A percentile compares a stretch with the other conserved stretches of the same genome.
These are phyloP conservation scores for Annona squamosa DNA, from an alignment of 164 flowering plant genomes.

Conservation along the genomic window DNA sequence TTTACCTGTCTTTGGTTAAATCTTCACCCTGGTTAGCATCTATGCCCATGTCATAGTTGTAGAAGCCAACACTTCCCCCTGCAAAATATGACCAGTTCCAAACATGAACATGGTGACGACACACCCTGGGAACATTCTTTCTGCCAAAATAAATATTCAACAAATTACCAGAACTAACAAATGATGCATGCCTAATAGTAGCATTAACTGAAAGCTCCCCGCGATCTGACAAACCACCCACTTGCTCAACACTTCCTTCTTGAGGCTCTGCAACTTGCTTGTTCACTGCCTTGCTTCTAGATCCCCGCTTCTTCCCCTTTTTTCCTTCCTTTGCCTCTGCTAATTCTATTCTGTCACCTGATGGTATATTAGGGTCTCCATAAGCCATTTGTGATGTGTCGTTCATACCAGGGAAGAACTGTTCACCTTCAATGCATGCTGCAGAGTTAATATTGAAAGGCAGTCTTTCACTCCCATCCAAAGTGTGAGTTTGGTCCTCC, in stretches of 20 bases:
- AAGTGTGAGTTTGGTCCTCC: constrained; percentile 24
- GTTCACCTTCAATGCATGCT: constrained; percentile 27
- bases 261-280: constrained; percentile 26
- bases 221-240: constrained; percentile 31
- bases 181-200: constrained; percentile 38
- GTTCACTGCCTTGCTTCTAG: constrained; percentile 27
- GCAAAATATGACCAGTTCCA: constrained; percentile 2
- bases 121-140: not conserved
- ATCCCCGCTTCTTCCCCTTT: constrained; percentile 31
- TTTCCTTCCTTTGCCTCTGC: constrained; percentile 28
- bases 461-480: constrained; percentile 29
- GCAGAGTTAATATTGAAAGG: constrained; percentile 29
- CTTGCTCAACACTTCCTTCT: constrained; percentile 29
- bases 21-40: constrained; percentile 29
- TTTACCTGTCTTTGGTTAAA: constrained; percentile 38
- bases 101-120: not conserved
- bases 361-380: constrained; percentile 18
- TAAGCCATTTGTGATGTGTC: constrained; percentile 21
- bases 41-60: constrained; percentile 30
- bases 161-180: constrained; percentile 30
- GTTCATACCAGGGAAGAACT: constrained; percentile 20
- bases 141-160: not conserved
- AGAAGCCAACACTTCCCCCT: constrained; percentile 34
- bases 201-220: constrained; percentile 30
- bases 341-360: constrained; percentile 24